Evolutionary conservation across 306 rosid genomes (phyloP).

Genomic region (Calophaca sinica): DNA sequence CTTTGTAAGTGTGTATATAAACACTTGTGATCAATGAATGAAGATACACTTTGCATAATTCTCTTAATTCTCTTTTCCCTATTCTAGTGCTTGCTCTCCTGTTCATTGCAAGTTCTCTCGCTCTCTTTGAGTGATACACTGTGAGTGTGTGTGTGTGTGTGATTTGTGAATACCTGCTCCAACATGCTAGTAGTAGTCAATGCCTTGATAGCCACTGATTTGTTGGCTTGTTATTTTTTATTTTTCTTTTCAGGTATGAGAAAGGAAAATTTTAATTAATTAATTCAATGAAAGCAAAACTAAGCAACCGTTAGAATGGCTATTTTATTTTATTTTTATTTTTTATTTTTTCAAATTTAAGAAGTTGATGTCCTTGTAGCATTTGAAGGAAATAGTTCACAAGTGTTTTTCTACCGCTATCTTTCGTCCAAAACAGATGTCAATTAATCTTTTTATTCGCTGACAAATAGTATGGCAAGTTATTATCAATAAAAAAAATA

Average conservation of each 20-base stretch:
- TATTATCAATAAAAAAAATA: too few relatives aligned
- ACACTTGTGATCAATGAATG: too few relatives aligned
- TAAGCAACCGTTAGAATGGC: conserved; percentile 7
- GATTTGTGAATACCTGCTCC: too few relatives aligned
- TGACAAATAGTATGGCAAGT: conserved; percentile 15
- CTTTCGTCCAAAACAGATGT: neutral
- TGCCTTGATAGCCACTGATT: neutral
- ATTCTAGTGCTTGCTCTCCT: too few relatives aligned
- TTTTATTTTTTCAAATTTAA: neutral
- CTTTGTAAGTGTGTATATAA: too few relatives aligned
- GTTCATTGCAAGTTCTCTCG: too few relatives aligned
- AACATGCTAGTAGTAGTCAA: neutral
- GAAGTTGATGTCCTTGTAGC: conserved; percentile 13
- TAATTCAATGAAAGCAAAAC: neutral
- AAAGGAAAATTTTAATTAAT: neutral
- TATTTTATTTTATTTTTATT: too few relatives aligned
- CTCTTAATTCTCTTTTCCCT: too few relatives aligned
- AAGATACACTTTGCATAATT: too few relatives aligned
- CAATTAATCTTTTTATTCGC: conserved; percentile 13
- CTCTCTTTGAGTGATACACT: too few relatives aligned
- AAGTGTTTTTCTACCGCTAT: neutral
- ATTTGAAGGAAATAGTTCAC: conserved; percentile 21
- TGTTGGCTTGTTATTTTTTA: neutral
- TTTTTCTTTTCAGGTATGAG: neutral
- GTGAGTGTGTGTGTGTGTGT: too few relatives aligned